Base-by-base conservation (phyloP, 2,329 filamentous ascomycete species). In the Drechslerella dactyloides region DNA sequence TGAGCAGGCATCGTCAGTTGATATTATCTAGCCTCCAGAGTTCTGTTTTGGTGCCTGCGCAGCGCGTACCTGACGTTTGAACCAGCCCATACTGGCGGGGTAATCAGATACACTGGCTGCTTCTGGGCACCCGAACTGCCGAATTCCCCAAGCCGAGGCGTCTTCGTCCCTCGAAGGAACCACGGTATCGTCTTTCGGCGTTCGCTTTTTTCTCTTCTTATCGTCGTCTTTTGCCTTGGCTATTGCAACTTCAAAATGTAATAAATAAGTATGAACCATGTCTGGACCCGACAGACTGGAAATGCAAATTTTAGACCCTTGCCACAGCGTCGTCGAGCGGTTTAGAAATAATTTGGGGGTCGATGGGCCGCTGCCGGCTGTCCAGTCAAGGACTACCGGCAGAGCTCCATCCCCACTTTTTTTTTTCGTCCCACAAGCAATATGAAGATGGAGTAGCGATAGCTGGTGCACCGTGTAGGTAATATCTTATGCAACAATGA, bases 221-320 rank as follows among this genome's bases (percentile, higher is more conserved):
- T 52, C 48, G 51, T 13, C 13, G 62, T 56, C 52, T 58, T 37
- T 53, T 69, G 52, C 48, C 58, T 57, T 58, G 57, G 52, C 37
- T 56, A 62, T 57, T 61, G 51, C 50, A 40, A 17, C 44, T 50
- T 52, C 58, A 3, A 53, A 69, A 52, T 55, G 17, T 23, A 4
- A 48, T 48, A 19, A 23, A 48, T 53, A 35, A 42, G 35, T 23
- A 69, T 17, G 21, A 62, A 58, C 65, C 65, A 70, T 70, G 59
- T 59, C 55, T 48, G 59, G 66, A 70, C 66, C 66, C 66, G 66
- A 64, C 46, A 63, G 19, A 63, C 66, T 70, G 66, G 66, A 59
- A 70, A 70, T 70, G 5, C n/a, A 48, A 48, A 48, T 48, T 48
- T 48, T 70, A 63, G 23, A 62, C 53, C 54, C 54, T 63, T 59